These are phyloP conservation scores for Lepraria neglecta DNA, from an alignment of 495 filamentous ascomycete genomes.

Conservation along the genomic window DNA sequence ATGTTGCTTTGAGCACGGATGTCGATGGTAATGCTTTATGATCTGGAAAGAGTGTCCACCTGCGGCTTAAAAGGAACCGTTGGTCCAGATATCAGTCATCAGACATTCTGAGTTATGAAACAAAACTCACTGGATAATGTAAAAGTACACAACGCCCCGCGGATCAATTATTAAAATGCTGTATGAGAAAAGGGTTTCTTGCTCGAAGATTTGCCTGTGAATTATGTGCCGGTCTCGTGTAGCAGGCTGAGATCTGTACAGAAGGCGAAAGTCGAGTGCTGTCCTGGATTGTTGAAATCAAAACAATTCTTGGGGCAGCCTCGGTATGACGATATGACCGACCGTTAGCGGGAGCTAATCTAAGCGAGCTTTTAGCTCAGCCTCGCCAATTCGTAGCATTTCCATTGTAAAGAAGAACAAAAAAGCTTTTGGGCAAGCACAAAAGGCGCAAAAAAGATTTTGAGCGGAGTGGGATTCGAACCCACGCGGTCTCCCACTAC, in stretches of 20 bases:
- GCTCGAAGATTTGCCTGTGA: too few species aligned
- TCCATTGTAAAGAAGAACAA: background rate
- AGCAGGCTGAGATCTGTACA: background rate
- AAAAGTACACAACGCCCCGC: too few species aligned
- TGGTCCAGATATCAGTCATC: too few species aligned
- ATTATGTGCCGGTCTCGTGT: too few species aligned
- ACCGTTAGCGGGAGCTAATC: background rate
- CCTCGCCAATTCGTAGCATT: background rate
- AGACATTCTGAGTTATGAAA: too few species aligned
- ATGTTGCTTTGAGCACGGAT: background rate
- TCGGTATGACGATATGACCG: background rate
- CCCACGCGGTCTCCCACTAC: conserved; percentile 45
- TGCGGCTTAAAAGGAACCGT: background rate
- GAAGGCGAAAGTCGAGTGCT: too few species aligned
- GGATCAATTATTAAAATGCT: too few species aligned
- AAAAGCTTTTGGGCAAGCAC: too few species aligned
- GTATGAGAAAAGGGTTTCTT: too few species aligned
- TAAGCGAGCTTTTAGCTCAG: background rate
- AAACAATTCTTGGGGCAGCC: background rate
- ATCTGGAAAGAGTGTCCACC: background rate
- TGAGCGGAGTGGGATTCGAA: conserved; percentile 52
- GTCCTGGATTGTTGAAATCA: background rate
- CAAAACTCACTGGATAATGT: too few species aligned
- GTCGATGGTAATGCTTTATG: too few species aligned
- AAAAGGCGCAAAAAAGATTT: background rate